Evolutionary conservation across 2,329 filamentous ascomycete genomes (phyloP).

Genomic region (Ophiostoma piceae): DNA sequence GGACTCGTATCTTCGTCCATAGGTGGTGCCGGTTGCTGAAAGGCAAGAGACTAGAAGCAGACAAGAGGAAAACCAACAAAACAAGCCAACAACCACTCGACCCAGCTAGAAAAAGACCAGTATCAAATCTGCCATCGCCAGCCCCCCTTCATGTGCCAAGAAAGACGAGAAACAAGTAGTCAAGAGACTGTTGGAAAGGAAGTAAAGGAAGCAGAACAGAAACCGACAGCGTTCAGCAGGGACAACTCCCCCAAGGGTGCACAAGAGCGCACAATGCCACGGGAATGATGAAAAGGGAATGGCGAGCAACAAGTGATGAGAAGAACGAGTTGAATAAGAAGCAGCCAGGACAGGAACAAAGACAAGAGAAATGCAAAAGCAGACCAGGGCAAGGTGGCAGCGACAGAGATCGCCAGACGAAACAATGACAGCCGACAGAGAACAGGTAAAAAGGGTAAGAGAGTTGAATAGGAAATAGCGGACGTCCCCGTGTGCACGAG

Average conservation of each 20-base stretch:
- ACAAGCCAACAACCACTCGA: background rate
- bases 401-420: background rate
- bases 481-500: constrained; percentile 17
- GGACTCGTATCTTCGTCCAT: constrained; percentile 92
- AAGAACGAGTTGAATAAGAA: constrained; percentile 18
- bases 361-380: background rate
- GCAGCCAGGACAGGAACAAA: constrained; percentile 1
- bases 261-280: constrained; percentile 13
- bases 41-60: constrained; percentile 1
- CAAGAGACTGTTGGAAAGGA: background rate
- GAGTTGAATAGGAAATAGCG: constrained; percentile 18
- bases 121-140: constrained; percentile 26
- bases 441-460: constrained; percentile 13
- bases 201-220: background rate
- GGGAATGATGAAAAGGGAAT: constrained; percentile 11
- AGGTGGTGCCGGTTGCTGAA: constrained; percentile 24
- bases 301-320: constrained; percentile 17
- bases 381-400: constrained; percentile 14
- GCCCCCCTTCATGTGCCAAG: constrained; percentile 15
- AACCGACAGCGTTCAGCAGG: constrained; percentile 13
- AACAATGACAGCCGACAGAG: background rate
- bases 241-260: constrained; percentile 11
- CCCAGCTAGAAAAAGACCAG: constrained; percentile 25
- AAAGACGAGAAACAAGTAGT: background rate
- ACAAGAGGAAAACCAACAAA: constrained; percentile 34